Evolutionary conservation across 2,329 filamentous ascomycete species (phyloP), one percentile per base, ranked within the genome.

Genomic region (Niveomyces coronatus): DNA sequence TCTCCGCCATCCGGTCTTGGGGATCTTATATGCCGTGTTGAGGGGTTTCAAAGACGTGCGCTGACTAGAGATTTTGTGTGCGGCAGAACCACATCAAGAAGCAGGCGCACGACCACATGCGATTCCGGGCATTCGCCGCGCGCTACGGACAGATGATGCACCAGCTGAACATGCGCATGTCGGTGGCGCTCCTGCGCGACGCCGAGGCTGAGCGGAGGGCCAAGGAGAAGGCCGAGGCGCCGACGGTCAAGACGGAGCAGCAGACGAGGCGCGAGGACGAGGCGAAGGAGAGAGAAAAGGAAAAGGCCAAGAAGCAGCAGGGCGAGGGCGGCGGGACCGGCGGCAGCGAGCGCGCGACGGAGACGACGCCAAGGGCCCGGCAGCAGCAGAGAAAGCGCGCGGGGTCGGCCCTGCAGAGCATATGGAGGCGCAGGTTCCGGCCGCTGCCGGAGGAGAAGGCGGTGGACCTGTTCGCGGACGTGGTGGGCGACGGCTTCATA

Each of bases 391-490:
- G n/a, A n/a, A n/a, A n/a, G n/a, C n/a, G n/a, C n/a, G n/a, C n/a
- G n/a, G n/a, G n/a, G n/a, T n/a, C n/a, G n/a, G n/a, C n/a, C n/a
- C 60, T 66, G 32, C 63, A 64, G 31, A 79, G 68, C 47, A 60
- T 80, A 9, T 81, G 77, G 76, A 68, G 52, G 43, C 70, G 76
- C 42, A 75, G 72, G 50, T 81, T 81, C 51, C 62, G 76, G 36
- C 56, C 75, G 6, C 58, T 81, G n/a, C 74, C 76, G 9, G 76
- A 81, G 51, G 64, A 56, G 13, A 81, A 80, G 56, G 76, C 76
- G 8, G 76, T 81, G 9, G 76, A 80, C 49, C 58, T 81, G 7
- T 81, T 81, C 48, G 77, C 76, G 29, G 76, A 81, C 49, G 76
- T 81, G 13, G 60, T 76, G 35, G 76, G 76, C 28, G 76, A 81